Percentiles rank a stretch among this genome's conserved stretches.
These are phyloP conservation scores for Leccinum uliginosum DNA, from an alignment of 768 basidiomycete genomes.

Conservation along the genomic window DNA sequence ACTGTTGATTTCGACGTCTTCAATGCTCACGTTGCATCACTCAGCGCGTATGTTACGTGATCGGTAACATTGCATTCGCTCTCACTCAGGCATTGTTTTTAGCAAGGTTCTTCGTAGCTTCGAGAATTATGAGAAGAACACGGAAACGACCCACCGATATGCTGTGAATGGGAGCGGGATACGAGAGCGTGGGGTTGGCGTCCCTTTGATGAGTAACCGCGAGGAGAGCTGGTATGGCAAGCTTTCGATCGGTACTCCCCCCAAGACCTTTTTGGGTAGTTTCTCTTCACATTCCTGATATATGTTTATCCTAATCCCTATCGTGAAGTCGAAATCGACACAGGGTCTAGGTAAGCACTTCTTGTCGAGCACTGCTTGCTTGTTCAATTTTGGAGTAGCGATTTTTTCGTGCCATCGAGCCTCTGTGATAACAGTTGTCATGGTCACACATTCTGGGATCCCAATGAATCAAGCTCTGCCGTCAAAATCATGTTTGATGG, in stretches of 20 bases:
- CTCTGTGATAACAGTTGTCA: background rate
- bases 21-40: background rate
- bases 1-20: background rate
- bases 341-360: background rate
- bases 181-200: background rate
- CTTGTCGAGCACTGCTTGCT: background rate
- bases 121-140: background rate
- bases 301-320: background rate
- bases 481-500: background rate
- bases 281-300: background rate
- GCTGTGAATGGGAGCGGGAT: background rate
- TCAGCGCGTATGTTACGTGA: background rate
- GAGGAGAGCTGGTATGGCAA: background rate
- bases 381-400: background rate
- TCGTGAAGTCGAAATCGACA: background rate
- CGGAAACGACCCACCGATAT: background rate
- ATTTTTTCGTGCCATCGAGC: background rate
- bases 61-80: background rate
- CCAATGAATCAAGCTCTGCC: background rate
- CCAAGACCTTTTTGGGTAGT: background rate
- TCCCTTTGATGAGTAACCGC: background rate
- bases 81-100: background rate
- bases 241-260: background rate
- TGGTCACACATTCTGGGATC: background rate
- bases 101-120: background rate